Conservation (phyloP, 2,329 filamentous ascomycete species). For the Paecilomyces sp. region DNA sequence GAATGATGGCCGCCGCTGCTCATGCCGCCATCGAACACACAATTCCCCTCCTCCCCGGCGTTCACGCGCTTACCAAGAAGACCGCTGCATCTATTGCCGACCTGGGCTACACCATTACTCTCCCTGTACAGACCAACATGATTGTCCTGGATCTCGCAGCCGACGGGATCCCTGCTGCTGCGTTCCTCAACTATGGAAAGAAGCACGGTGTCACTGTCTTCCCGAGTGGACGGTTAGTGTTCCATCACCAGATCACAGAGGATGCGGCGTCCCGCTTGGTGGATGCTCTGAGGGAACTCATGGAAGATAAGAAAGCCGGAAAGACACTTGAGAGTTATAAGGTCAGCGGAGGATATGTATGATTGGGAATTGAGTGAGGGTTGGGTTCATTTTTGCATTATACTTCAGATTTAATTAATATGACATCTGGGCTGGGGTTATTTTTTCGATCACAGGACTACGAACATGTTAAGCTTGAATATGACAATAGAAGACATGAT, state of each 20-base stretch:
- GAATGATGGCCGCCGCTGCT: constrained; percentile 22
- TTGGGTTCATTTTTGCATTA: background rate
- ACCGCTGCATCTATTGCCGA: constrained; percentile 12
- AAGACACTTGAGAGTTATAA: constrained; percentile 9
- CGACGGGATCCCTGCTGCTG: constrained; percentile 11
- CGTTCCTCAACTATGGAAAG: constrained; percentile 13
- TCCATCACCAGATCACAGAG: constrained; percentile 19
- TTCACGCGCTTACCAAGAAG: constrained; percentile 14
- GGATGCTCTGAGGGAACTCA: constrained; percentile 12
- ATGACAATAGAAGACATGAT: no score
- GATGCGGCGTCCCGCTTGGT: constrained; percentile 13
- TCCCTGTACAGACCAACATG: constrained; percentile 22
- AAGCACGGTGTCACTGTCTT: constrained; percentile 14
- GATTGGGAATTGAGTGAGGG: background rate
- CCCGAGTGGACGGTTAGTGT: constrained; percentile 15
- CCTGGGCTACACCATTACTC: constrained; percentile 14
- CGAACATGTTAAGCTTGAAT: background rate
- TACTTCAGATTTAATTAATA: background rate
- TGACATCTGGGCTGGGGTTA: background rate
- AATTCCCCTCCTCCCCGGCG: constrained; percentile 14
- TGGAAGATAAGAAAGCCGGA: constrained; percentile 13
- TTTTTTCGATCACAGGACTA: background rate
- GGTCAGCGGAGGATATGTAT: constrained; percentile 10
- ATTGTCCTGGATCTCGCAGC: constrained; percentile 17
- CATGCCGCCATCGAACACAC: constrained; percentile 13